Base-by-base conservation (phyloP, 306 rosid genomes). In the Lathyrus aphaca region DNA sequence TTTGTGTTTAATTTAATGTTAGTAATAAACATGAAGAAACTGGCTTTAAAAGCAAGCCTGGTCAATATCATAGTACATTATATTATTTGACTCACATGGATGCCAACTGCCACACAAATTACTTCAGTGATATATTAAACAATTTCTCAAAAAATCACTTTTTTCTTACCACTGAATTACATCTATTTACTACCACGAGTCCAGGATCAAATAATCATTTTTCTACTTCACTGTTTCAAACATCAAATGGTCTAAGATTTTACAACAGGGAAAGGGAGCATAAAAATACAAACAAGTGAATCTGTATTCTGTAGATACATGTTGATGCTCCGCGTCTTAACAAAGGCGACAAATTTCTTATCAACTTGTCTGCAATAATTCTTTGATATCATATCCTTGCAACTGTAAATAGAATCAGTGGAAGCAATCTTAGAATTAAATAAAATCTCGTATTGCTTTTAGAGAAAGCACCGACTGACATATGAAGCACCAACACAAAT, bases 381-480 rank as follows among this genome's bases (percentile, higher is more conserved):
- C 97, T 85, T 88, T 95, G 87, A 95, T 89, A 78, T 95, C 95
- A 49, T 95, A 91, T 32, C 99, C 99, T 89, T 94, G 96, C 55
- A 91, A 85, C 99, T 95, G 64, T 23, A 66, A 27, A 77, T 16
- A 77, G 61, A 79, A 64, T 61, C 74, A 73, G 8, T 7, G 43
- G 17, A 53, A 71, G 19, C 60, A 5, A 30, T 62, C 48, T 86
- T 66, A 82, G 56, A 40, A 60, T 14, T 49, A 18, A 25, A 39
- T 10, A 45, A 69, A 59, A 32, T 32, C 3, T 23, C 1, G 25
- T 6, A 17, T 38, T 56, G 8, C 11, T 56, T 37, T 29, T 0
- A 5, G 5, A 56, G 62, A 56, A 56, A 56, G 39, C 62, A 27
- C 38, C 6, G 4, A 27, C 18, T 56, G 19, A 27, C 44, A 8